A percentile compares a stretch with the other conserved stretches of the same genome.
These are phyloP conservation scores for Pythium scleroteichum DNA, from an alignment of 352 stramenopile genomes.

Conservation along the genomic window DNA sequence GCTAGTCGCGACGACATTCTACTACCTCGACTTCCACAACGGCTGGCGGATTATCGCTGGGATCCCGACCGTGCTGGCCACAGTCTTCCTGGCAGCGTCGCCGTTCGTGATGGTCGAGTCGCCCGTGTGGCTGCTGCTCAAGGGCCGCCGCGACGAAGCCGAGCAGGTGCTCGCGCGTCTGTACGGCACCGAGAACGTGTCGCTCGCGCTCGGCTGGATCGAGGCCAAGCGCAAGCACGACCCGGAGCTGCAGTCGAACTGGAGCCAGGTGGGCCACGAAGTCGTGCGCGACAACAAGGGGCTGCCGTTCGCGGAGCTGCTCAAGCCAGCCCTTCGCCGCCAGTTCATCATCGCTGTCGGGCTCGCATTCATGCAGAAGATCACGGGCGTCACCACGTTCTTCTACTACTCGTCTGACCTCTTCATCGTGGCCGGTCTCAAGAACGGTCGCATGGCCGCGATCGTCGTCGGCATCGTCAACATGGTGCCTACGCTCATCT, in stretches of 20 bases:
- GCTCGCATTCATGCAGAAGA: constrained; percentile 44
- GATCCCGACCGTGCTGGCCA: constrained; percentile 52
- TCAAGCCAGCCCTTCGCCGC: constrained; percentile 36
- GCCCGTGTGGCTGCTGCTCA: constrained; percentile 40
- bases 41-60: constrained; percentile 64
- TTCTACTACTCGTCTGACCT: constrained; percentile 55
- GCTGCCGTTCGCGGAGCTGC: constrained; percentile 31
- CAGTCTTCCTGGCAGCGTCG: constrained; percentile 40
- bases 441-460: constrained; percentile 41
- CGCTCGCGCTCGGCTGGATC: constrained; percentile 31
- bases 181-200: constrained; percentile 36
- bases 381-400: constrained; percentile 62
- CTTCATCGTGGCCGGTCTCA: constrained; percentile 39
- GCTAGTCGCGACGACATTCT: constrained; percentile 49
- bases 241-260: constrained; percentile 25
- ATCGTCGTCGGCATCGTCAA: constrained; percentile 48
- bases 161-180: constrained; percentile 31
- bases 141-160: constrained; percentile 33
- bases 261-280: constrained; percentile 16
- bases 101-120: constrained; percentile 47
- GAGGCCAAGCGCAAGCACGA: constrained; percentile 30
- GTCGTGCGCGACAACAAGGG: constrained; percentile 17
- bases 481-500: constrained; percentile 37
- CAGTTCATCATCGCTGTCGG: constrained; percentile 49
- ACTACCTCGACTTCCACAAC: constrained; percentile 46